Evolutionary conservation across 169 alveolate genomes (phyloP).

Genomic region (Cryptosporidium meleagridis): DNA sequence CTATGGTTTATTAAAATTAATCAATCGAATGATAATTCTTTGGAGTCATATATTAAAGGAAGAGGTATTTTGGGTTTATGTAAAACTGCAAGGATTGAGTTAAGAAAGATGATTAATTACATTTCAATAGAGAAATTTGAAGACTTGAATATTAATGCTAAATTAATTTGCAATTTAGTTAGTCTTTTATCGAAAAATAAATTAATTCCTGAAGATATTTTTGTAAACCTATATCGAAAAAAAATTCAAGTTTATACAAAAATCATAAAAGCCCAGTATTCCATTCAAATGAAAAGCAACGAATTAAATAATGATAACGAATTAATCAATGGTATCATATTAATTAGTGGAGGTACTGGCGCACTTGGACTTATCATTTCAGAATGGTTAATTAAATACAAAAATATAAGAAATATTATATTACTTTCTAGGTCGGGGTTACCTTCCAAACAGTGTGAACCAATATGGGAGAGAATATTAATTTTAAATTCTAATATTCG

Average conservation of each 20-base stretch:
- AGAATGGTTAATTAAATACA: constrained; percentile 74
- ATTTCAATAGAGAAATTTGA: constrained; percentile 7
- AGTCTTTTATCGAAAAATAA: not conserved
- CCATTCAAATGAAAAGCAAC: not conserved
- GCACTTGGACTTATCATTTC: constrained; percentile 79
- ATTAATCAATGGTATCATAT: not conserved
- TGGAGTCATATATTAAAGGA: not conserved
- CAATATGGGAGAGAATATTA: constrained; percentile 18
- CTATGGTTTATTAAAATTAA: constrained; percentile 42
- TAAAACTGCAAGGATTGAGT: constrained; percentile 59
- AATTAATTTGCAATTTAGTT: not conserved
- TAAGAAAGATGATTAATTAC: constrained; percentile 9
- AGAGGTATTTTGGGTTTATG: constrained; percentile 56
- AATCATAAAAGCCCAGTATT: not conserved
- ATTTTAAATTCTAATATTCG: not conserved
- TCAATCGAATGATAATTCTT: not conserved
- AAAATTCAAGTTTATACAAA: constrained; percentile 27
- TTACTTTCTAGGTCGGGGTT: constrained; percentile 60
- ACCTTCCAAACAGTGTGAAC: constrained; percentile 1
- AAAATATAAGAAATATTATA: constrained; percentile 8
- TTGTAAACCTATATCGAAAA: not conserved
- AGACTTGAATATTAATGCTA: not conserved
- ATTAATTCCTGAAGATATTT: not conserved
- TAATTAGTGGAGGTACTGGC: constrained; percentile 81
- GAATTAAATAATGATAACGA: not conserved